Evolutionary conservation across 805 yeast species (phyloP).

Genomic region (Danielozyma ontarioensis): DNA sequence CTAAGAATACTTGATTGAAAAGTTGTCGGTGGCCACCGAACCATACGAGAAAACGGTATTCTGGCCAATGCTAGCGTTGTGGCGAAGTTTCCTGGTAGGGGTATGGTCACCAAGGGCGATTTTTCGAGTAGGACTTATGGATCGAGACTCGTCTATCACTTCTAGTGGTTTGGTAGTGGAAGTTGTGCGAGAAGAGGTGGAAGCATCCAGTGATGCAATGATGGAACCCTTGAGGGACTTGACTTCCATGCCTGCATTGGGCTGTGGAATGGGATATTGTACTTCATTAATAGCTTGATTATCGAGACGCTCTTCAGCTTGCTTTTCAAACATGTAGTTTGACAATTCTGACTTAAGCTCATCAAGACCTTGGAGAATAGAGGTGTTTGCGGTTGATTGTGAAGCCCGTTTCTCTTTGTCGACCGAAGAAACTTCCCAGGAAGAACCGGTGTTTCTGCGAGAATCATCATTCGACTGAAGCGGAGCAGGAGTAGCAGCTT

Average conservation of each 20-base stretch:
- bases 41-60: not conserved
- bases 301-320: too few relatives aligned
- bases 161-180: not conserved
- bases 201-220: not conserved
- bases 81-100: too few relatives aligned
- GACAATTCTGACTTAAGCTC: constrained; percentile 23
- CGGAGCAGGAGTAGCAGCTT: not conserved
- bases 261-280: not conserved
- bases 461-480: not conserved
- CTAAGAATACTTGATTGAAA: too few relatives aligned
- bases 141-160: not conserved
- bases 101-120: too few relatives aligned
- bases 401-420: not conserved
- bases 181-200: not conserved
- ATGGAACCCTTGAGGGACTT: constrained; percentile 19
- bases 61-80: not conserved
- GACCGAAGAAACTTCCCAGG: not conserved
- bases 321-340: constrained; percentile 6
- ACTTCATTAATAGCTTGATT: not conserved
- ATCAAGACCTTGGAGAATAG: constrained; percentile 23
- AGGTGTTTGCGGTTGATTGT: constrained; percentile 10
- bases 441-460: not conserved
- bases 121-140: too few relatives aligned
- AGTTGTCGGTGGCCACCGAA: too few relatives aligned
- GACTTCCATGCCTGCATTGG: constrained; percentile 6